Conservation (phyloP, 495 filamentous ascomycete genomes). For the Sphaerosporella brunnea region DNA sequence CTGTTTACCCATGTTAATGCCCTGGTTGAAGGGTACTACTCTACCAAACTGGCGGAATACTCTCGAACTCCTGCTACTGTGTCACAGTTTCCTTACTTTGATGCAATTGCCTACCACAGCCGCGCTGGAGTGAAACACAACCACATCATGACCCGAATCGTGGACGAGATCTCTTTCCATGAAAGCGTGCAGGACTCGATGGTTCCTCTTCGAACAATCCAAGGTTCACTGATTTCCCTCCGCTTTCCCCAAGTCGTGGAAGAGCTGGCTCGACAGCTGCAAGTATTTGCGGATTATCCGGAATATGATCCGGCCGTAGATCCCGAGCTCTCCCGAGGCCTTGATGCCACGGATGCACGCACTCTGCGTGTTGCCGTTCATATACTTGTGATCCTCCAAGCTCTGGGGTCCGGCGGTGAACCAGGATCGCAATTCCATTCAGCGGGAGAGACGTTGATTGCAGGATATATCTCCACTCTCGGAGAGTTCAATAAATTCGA, state of each 20-base stretch:
- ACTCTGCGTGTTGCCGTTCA: slow-evolving; percentile 43
- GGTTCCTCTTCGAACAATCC: slow-evolving; percentile 22
- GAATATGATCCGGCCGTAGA: slow-evolving; percentile 18
- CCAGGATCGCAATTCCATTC: slow-evolving; percentile 20
- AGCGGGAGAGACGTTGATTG: slow-evolving; percentile 43
- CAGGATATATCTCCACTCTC: slow-evolving; percentile 65
- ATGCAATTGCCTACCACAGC: slow-evolving; percentile 22
- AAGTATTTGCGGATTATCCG: slow-evolving; percentile 8
- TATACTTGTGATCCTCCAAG: slow-evolving; percentile 34
- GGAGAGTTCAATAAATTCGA: slow-evolving; percentile 49
- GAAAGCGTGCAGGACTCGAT: slow-evolving; percentile 9
- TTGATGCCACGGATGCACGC: slow-evolving; percentile 15
- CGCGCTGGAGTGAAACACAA: slow-evolving; percentile 12
- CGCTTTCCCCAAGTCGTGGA: slow-evolving; percentile 14
- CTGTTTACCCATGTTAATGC: slow-evolving; percentile 83
- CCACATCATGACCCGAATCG: slow-evolving; percentile 19
- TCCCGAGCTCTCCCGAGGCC: slow-evolving; percentile 7
- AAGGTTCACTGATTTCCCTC: slow-evolving; percentile 20
- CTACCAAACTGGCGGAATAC: slow-evolving; percentile 12
- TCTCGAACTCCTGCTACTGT: slow-evolving; percentile 14
- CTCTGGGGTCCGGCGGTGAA: slow-evolving; percentile 28
- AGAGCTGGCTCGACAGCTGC: slow-evolving; percentile 17
- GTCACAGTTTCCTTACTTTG: slow-evolving; percentile 21
- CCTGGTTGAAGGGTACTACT: slow-evolving; percentile 34
- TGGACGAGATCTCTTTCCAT: slow-evolving; percentile 17